Base-by-base conservation (phyloP, 805 yeast species). In the Maudiozyma bulderi region DNA sequence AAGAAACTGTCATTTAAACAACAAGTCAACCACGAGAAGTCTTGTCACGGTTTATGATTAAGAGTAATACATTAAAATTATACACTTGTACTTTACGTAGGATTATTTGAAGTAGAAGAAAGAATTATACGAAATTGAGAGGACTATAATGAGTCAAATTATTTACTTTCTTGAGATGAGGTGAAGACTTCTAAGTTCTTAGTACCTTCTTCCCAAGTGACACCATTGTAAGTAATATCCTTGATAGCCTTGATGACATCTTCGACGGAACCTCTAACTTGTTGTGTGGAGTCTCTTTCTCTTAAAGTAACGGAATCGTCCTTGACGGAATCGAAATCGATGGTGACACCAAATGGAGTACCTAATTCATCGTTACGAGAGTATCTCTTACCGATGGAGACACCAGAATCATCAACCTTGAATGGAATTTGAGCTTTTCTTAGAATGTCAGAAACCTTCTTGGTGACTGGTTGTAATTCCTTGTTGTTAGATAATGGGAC, bases 291-390 rank as follows among this genome's bases (percentile, higher is more conserved):
- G 70, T 91, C 99, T 76, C 99, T 86, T 72, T 91, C 98, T 77
- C 99, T 87, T 65, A 91, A 76, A 35, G 99, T 91, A 56, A 91
- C 86, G 11, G 96, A 82, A 46, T 80, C 79, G 65, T 91, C 97
- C 65, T 84, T 79, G 54, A 86, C 78, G 48, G 95, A 83, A 56
- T 91, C 97, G 69, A 93, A 91, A 70, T 91, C 99, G 60, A 91
- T 85, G 55, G 99, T 91, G 70, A 91, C 81, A 68, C 99, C 99
- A 67, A 93, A 93, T 59, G 99, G 99, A 48, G 98, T 93, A 70
- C 99, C 99, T 65, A 91, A 78, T 74, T 91, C 99, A 71, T 91
- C 99, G 69, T 91, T 91, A 75, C 99, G 86, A 55, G 99, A 89
- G 64, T 91, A 91, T 73, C 99, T 84, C 75, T 90, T 87, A 73